Evolutionary conservation across 805 yeast genomes (phyloP).

Genomic region (Pichia pseudocactophila): DNA sequence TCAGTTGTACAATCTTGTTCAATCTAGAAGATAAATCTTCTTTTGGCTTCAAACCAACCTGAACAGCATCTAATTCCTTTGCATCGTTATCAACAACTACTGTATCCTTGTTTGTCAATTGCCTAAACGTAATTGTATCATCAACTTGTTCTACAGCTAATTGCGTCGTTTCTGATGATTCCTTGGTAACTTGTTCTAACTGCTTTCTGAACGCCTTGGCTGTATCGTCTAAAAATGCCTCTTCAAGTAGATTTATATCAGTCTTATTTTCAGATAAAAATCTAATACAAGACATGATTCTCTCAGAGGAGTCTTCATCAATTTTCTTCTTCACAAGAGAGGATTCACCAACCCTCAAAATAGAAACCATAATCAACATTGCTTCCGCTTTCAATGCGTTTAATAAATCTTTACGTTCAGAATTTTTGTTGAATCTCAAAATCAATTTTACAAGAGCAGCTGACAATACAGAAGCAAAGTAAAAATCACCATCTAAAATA

Average conservation of each 20-base stretch:
- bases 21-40: conserved; percentile 69
- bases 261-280: conserved; percentile 61
- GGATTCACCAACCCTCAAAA: conserved; percentile 80
- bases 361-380: conserved; percentile 82
- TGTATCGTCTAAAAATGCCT: conserved; percentile 83
- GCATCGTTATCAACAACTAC: conserved; percentile 36
- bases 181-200: conserved; percentile 44
- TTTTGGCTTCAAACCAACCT: conserved; percentile 40
- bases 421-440: conserved; percentile 56
- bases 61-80: conserved; percentile 53
- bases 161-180: conserved; percentile 47
- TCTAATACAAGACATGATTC: conserved; percentile 81
- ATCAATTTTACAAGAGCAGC: conserved; percentile 84
- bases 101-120: conserved; percentile 44
- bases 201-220: conserved; percentile 74
- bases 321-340: conserved; percentile 60
- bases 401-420: conserved; percentile 41
- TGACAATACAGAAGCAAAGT: conserved; percentile 79
- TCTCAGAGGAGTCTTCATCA: conserved; percentile 95
- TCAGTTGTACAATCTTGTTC: conserved; percentile 81
- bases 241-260: conserved; percentile 34
- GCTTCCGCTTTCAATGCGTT: conserved; percentile 95
- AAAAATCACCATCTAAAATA: conserved; percentile 80
- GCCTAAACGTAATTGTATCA: conserved; percentile 71
- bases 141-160: conserved; percentile 70